Evolutionary conservation across 768 basidiomycete species (phyloP), one percentile per base, ranked within the genome.

Genomic region (Agrocybe praecox): DNA sequence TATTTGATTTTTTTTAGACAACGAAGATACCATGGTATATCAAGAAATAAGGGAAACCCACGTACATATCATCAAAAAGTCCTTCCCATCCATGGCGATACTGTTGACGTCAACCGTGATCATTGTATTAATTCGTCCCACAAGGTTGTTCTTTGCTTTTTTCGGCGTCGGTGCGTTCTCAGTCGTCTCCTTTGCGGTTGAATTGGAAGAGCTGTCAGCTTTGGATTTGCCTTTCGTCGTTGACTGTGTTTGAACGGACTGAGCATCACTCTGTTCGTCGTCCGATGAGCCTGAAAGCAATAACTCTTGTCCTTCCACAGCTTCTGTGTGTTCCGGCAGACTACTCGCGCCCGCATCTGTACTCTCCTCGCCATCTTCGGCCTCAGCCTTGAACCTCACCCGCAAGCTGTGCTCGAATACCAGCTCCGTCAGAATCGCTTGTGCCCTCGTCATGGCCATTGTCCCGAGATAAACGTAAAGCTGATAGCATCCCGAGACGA

Each of bases 111-210:
- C 90, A 3, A 86, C 85, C 6, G 88, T 83, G 47, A 90, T 81
- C 6, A 92, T 71, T 48, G 90, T 91, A 67, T 88, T 92, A 66
- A 92, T 86, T 64, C 84, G 88, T 9, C 90, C 90, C 42, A 85
- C 80, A 18, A 89, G 70, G 62, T 86, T 85, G 22, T 72, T 74
- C 12, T 72, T 68, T 49, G 71, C 73, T 4, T 29, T 52, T 42
- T 12, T 44, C 21, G 3, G 12, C 12, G 12, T 40, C 14, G n/a
- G 36, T 12, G 12, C 36, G 8, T 40, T 40, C 36, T 40, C 12
- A 6, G 36, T 4, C n/a, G 12, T 15, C 15, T 7, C 15, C 8
- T 7, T 8, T 34, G 36, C 12, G 12, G 36, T n/a, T 5, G 36
- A n/a, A 5, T 14, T 40, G 5, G 36, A 40, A n/a, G n/a, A 14